A percentile compares a stretch with the other conserved stretches of the same genome.
Evolutionary conservation across 2,329 filamentous ascomycete species (phyloP).

Genomic region (Pseudogymnoascus sp.): DNA sequence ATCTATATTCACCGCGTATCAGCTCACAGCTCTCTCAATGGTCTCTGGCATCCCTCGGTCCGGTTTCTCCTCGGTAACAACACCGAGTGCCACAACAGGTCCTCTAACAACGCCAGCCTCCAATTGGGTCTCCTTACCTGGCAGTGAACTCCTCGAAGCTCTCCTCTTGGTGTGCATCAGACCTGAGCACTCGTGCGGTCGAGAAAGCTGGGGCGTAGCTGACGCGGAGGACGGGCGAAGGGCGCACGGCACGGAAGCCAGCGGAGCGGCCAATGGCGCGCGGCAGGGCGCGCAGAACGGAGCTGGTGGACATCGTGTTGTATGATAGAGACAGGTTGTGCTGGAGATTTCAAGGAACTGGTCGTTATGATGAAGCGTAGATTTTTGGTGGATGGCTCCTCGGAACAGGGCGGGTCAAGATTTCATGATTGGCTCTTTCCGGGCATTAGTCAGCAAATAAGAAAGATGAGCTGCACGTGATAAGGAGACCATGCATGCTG

Average conservation of each 20-base stretch:
- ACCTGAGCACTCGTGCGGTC: conserved; percentile 39
- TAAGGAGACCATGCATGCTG: not conserved
- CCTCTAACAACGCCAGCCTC: conserved; percentile 14
- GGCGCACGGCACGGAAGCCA: conserved; percentile 1
- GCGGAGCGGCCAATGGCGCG: conserved; percentile 9
- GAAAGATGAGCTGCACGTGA: conserved; percentile 4
- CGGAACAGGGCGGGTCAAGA: conserved; percentile 5
- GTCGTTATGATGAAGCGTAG: conserved; percentile 4
- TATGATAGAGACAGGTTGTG: conserved; percentile 4
- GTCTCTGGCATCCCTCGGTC: not conserved
- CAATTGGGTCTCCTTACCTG: conserved; percentile 56
- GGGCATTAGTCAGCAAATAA: conserved; percentile 3
- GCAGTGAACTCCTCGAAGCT: conserved; percentile 98
- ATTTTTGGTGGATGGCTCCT: conserved; percentile 9
- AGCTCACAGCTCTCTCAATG: conserved; percentile 5
- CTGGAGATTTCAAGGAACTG: conserved; percentile 1
- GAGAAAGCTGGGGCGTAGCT: conserved; percentile 7
- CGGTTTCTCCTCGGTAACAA: not conserved
- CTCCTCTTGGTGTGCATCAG: conserved; percentile 65
- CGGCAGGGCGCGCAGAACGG: conserved; percentile 4
- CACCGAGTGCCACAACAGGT: conserved; percentile 9
- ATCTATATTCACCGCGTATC: conserved; percentile 48
- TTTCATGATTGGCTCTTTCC: conserved; percentile 2
- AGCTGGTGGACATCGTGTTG: conserved; percentile 8
- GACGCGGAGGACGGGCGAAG: not conserved